These are phyloP conservation scores for Linnemannia hyalina DNA, from an alignment of 192 early-diverging fungal genomes.

Conservation along the genomic window DNA sequence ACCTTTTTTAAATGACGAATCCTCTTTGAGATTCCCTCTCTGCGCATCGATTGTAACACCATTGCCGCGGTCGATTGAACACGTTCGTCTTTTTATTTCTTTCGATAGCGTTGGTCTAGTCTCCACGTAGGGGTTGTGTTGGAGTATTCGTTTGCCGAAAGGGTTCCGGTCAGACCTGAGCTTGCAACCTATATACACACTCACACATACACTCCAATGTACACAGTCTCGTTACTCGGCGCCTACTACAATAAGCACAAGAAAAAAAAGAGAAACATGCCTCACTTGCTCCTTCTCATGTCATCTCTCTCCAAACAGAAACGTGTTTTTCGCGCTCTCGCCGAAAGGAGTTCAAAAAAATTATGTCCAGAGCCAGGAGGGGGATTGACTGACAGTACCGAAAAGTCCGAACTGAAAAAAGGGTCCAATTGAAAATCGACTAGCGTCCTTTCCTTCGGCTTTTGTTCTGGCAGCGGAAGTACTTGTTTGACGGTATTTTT, in stretches of 20 bases:
- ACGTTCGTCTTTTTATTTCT: not conserved
- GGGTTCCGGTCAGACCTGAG: too few relatives aligned
- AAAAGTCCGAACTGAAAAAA: not conserved
- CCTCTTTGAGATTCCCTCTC: not conserved
- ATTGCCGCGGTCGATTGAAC: not conserved
- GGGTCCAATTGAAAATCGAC: conserved; percentile 4
- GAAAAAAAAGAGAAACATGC: not conserved
- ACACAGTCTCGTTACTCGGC: too few relatives aligned
- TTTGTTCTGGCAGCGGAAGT: not conserved
- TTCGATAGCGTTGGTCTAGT: not conserved
- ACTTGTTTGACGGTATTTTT: not conserved
- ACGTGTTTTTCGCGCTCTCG: not conserved
- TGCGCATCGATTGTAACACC: conserved; percentile 8
- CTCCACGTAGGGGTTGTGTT: not conserved
- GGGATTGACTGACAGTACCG: not conserved
- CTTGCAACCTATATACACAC: too few relatives aligned
- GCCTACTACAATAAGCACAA: not conserved
- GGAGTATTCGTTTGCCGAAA: not conserved
- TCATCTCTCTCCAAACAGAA: not conserved
- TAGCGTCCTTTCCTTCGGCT: not conserved
- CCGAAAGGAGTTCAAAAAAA: not conserved
- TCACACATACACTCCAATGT: too few relatives aligned
- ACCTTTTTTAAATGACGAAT: too few relatives aligned
- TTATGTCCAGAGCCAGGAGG: too few relatives aligned
- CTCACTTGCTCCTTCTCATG: not conserved